Evolutionary conservation across 2,329 filamentous ascomycete genomes (phyloP).

Genomic region (Hawksworthiomyces lignivorus): DNA sequence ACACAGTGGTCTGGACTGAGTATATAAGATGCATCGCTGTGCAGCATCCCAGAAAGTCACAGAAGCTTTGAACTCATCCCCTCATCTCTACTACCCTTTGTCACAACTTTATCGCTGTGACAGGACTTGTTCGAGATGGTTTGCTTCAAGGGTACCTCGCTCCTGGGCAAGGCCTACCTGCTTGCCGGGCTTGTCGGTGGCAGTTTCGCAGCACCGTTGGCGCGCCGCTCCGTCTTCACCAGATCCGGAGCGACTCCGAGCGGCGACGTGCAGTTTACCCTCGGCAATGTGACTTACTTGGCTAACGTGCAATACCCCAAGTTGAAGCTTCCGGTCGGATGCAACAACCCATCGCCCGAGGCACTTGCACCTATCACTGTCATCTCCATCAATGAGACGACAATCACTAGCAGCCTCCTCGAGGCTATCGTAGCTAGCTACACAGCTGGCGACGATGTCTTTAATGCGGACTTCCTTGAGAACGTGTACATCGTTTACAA

Average conservation of each 20-base stretch:
- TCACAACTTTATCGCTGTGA: too few species aligned
- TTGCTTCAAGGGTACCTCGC: too few species aligned
- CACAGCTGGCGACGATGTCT: slow-evolving; percentile 27
- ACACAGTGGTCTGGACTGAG: too few species aligned
- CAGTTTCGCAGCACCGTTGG: background rate
- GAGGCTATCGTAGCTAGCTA: slow-evolving; percentile 24
- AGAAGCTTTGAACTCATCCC: too few species aligned
- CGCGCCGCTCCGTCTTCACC: slow-evolving; percentile 13
- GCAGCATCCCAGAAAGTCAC: too few species aligned
- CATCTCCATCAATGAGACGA: slow-evolving; percentile 22
- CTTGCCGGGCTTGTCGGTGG: too few species aligned
- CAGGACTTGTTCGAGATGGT: too few species aligned
- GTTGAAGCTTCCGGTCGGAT: slow-evolving; percentile 13
- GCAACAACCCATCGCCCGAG: slow-evolving; percentile 3
- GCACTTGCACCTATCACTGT: slow-evolving; percentile 19
- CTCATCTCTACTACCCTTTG: too few species aligned
- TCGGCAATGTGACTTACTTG: slow-evolving; percentile 29
- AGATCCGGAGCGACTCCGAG: slow-evolving; percentile 16
- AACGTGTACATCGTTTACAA: slow-evolving; percentile 24
- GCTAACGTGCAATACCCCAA: slow-evolving; percentile 26
- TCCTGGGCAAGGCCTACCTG: too few species aligned
- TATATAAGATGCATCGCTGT: too few species aligned
- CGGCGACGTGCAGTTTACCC: slow-evolving; percentile 26
- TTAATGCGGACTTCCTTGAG: slow-evolving; percentile 26
- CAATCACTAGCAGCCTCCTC: slow-evolving; percentile 22